Conservation (phyloP, 2,329 filamentous ascomycete genomes). For the Talaromyces sp. region DNA sequence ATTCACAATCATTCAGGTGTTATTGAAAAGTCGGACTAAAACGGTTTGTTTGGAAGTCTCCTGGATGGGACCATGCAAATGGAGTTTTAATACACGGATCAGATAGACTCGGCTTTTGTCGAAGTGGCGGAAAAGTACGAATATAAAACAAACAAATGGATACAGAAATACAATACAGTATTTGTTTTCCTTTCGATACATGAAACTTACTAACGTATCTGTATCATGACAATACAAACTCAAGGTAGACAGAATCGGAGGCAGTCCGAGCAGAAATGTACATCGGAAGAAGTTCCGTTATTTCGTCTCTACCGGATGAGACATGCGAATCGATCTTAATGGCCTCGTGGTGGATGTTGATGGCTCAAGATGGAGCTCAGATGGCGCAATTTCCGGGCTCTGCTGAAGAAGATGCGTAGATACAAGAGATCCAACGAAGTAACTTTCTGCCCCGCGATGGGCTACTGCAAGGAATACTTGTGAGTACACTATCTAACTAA, state of each 20-base stretch:
- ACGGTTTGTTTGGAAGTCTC: no score
- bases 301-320: background rate
- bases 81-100: background rate
- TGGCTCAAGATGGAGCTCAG: conserved; percentile 2
- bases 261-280: background rate
- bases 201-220: background rate
- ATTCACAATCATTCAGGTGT: background rate
- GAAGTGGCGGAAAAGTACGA: background rate
- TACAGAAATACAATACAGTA: background rate
- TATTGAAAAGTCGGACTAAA: background rate
- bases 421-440: background rate
- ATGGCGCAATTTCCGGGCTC: conserved; percentile 10
- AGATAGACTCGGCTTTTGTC: background rate
- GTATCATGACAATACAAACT: background rate
- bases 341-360: background rate
- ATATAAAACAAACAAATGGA: background rate
- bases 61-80: background rate
- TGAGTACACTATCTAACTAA: background rate
- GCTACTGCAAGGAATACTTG: background rate
- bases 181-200: background rate
- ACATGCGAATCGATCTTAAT: background rate
- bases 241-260: background rate
- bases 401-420: background rate
- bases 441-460: conserved; percentile 1
- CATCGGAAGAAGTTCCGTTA: background rate